Evolutionary conservation across 345 rosid genomes (phyloP), one percentile per base, ranked within the genome.

Genomic region (Isatis tinctoria): DNA sequence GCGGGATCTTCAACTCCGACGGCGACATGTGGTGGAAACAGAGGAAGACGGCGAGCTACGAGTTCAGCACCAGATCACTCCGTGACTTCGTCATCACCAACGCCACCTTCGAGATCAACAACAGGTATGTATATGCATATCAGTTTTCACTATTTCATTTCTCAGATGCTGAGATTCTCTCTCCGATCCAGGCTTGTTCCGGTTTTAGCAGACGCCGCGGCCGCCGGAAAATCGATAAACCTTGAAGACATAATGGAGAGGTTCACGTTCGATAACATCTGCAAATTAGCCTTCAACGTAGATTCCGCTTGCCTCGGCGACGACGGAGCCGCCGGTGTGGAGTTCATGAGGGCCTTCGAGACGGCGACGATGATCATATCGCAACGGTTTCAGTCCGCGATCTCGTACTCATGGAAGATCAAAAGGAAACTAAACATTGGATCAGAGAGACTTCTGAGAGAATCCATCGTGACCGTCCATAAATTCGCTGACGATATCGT

Each of bases 201-300:
- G 0, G 49, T 87, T 13, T 84, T 92, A 70, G 72, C 78, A 1
- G 36, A 49, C 1, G 86, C 90, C 0, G 81, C 81, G 1, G 63
- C n/a, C 10, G 54, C 65, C 13, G 70, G 67, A 5, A 33, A 78
- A 9, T 79, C 65, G 20, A 71, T 90, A 13, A 87, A 92, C 26
- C 67, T 87, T 32, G 90, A 88, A 71, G 91, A 89, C 16, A 16
- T 89, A 53, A 74, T 91, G 16, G 84, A 89, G 40, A 52, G 96
- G 49, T 90, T 93, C 64, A 82, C 88, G 8, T 90, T 90, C 12
- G 96, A 88, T 74, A 87, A 86, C 33, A 84, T 87, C 0, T 93
- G 96, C 69, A 85, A 82, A 56, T 83, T 89, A 8, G 96, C 93
- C 2, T 90, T 89, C 28, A 86, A 90, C 60, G 84, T 82, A 6